A percentile compares a stretch with the other conserved stretches of the same genome.
These are phyloP conservation scores for Metschnikowia bowlesiae DNA, from an alignment of 805 yeast species.

Conservation along the genomic window DNA sequence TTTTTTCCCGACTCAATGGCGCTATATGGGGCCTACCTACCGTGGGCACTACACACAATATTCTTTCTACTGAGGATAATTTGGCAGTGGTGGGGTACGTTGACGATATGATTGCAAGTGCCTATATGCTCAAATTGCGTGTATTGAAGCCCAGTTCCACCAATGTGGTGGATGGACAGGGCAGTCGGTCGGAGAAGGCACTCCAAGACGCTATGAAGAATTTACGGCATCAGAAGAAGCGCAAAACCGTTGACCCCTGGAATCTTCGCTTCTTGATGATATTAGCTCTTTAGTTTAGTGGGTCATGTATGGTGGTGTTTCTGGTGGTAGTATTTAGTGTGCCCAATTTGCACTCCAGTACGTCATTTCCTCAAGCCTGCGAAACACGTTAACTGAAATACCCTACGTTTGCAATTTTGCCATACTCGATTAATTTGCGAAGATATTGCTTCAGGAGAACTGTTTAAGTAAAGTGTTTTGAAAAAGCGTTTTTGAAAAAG, in stretches of 20 bases:
- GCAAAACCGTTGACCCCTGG: not conserved
- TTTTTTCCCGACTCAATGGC: not conserved
- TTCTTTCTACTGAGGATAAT: not conserved
- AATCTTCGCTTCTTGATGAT: not conserved
- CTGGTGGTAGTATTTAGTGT: too few species aligned
- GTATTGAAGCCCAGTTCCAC: not conserved
- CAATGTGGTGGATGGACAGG: not conserved
- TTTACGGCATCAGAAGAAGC: not conserved
- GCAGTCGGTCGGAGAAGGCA: not conserved
- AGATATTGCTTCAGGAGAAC: too few species aligned
- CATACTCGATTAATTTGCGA: too few species aligned
- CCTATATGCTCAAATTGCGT: not conserved
- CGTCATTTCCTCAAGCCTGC: too few species aligned
- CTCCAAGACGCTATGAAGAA: not conserved
- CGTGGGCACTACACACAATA: not conserved
- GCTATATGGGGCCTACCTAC: not conserved
- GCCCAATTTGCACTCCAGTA: too few species aligned
- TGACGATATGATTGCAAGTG: not conserved
- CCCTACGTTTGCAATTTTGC: too few species aligned
- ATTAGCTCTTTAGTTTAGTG: not conserved
- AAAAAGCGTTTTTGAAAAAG: too few species aligned
- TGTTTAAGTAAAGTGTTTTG: too few species aligned
- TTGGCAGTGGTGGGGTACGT: not conserved
- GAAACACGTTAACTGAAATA: too few species aligned
- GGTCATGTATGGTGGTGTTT: not conserved